Conservation (phyloP, 2,329 filamentous ascomycete genomes). For the Xylaria sp. region DNA sequence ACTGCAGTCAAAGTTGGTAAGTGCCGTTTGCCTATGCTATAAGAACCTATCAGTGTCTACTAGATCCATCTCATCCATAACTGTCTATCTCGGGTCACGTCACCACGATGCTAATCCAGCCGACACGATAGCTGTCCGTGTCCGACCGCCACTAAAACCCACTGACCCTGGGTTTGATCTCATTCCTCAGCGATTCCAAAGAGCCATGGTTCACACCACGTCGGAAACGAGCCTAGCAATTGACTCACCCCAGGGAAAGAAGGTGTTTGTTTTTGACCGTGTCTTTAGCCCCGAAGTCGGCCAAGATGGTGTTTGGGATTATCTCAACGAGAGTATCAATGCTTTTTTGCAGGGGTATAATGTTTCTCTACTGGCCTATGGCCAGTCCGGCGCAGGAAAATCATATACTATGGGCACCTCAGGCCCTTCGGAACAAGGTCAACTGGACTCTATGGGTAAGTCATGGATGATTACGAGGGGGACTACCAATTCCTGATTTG, state of each 20-base stretch:
- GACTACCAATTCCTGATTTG: neutral
- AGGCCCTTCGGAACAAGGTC: conserved; percentile 76
- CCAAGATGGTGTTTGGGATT: conserved; percentile 94
- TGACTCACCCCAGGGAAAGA: conserved; percentile 89
- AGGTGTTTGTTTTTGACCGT: conserved; percentile 95
- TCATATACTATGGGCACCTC: conserved; percentile 99
- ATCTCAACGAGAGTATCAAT: conserved; percentile 85
- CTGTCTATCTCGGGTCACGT: neutral
- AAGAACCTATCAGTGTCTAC: neutral
- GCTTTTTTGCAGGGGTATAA: conserved; percentile 97
- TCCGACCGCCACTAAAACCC: conserved; percentile 83
- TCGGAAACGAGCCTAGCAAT: conserved; percentile 85
- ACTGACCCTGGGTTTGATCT: conserved; percentile 92
- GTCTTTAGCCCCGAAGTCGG: conserved; percentile 84
- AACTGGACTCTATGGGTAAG: conserved; percentile 79
- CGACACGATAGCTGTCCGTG: conserved; percentile 75
- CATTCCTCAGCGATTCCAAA: conserved; percentile 93
- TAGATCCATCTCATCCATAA: neutral
- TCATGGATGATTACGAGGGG: conserved; percentile 23
- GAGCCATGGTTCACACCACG: conserved; percentile 87
- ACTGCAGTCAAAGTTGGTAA: conserved; percentile 96
- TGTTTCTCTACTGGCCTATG: conserved; percentile 95
- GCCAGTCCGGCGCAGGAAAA: conserved; percentile 96
- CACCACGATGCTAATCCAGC: conserved; percentile 15
- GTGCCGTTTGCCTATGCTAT: conserved; percentile 47